Evolutionary conservation across 2,329 filamentous ascomycete genomes (phyloP).

Genomic region (Colletotrichum sublineola): DNA sequence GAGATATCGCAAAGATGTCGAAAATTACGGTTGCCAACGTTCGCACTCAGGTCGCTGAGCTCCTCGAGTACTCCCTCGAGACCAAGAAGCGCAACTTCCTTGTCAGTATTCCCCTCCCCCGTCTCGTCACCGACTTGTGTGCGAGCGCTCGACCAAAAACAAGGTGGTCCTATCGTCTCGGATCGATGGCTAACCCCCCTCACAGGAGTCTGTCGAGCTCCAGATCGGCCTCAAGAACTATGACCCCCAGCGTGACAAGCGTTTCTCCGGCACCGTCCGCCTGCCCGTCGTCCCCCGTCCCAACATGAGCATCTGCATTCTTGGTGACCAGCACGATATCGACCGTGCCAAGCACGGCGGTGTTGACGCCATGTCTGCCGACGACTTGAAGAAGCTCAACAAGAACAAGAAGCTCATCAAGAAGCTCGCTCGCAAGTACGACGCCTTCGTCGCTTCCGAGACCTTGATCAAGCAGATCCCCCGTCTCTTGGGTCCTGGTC

Average conservation of each 20-base stretch:
- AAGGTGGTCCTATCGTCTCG: neutral
- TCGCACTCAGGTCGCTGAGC: constrained; percentile 91
- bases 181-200: constrained; percentile 6
- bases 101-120: constrained; percentile 51
- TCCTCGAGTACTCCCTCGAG: constrained; percentile 94
- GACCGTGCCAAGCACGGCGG: constrained; percentile 99
- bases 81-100: constrained; percentile 99
- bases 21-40: constrained; percentile 92
- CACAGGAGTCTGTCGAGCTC: constrained; percentile 82
- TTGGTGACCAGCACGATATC: constrained; percentile 92
- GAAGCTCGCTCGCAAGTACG: constrained; percentile 99
- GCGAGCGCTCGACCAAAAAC: neutral
- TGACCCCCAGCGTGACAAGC: constrained; percentile 99
- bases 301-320: constrained; percentile 87
- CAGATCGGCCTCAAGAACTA: constrained; percentile 98
- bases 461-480: constrained; percentile 99
- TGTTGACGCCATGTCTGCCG: constrained; percentile 97
- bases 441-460: constrained; percentile 98
- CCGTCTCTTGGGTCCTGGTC: constrained; percentile 98
- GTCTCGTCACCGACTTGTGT: neutral
- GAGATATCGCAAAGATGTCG: constrained; percentile 45
- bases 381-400: constrained; percentile 99
- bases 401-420: constrained; percentile 99
- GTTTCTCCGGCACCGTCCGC: constrained; percentile 99
- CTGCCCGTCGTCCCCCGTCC: constrained; percentile 92